Conservation (phyloP, 2,329 filamentous ascomycete species). For the Acrodontium crateriforme region DNA sequence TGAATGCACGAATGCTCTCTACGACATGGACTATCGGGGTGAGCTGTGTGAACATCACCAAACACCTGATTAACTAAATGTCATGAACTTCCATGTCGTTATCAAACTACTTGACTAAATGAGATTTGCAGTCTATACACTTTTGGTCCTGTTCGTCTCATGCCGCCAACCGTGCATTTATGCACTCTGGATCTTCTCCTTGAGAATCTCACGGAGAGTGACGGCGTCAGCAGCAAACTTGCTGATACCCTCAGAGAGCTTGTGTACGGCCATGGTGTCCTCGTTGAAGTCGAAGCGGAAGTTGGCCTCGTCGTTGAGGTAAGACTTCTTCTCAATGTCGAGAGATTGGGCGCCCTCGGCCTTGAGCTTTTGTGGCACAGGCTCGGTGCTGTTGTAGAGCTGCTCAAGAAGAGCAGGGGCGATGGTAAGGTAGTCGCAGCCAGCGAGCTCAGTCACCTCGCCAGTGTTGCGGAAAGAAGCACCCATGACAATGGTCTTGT, state of each 20-base stretch:
- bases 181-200: constrained; percentile 55
- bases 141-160: no score
- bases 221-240: constrained; percentile 95
- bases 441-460: constrained; percentile 96
- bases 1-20: no score
- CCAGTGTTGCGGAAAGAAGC: constrained; percentile 93
- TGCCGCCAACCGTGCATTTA: no score
- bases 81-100: no score
- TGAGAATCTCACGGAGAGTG: constrained; percentile 84
- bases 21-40: no score
- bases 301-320: constrained; percentile 73
- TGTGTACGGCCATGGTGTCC: constrained; percentile 98
- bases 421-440: constrained; percentile 98
- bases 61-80: no score
- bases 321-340: constrained; percentile 74
- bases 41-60: no score
- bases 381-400: constrained; percentile 67
- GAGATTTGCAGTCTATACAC: no score
- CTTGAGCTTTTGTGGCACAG: constrained; percentile 88
- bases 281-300: constrained; percentile 99
- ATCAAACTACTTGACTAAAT: no score
- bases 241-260: constrained; percentile 97
- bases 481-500: constrained; percentile 99
- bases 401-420: constrained; percentile 90
- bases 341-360: constrained; percentile 50